Evolutionary conservation across 768 basidiomycete species (phyloP).

Genomic region (Leccinum pellstonianum): DNA sequence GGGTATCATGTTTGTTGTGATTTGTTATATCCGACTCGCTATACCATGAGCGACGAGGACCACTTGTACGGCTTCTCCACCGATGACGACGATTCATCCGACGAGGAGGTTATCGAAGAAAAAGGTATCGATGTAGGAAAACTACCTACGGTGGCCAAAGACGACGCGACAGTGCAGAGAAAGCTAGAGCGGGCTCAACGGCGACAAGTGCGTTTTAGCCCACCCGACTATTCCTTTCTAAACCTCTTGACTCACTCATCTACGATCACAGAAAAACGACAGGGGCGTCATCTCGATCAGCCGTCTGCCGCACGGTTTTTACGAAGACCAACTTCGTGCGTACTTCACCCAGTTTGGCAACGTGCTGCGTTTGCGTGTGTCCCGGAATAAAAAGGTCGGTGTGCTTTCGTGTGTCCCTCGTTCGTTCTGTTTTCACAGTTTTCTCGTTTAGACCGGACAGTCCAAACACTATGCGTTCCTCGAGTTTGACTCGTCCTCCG

Average conservation of each 20-base stretch:
- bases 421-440: neutral
- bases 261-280: conserved; percentile 47
- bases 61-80: conserved; percentile 73
- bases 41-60: conserved; percentile 36
- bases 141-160: conserved; percentile 85
- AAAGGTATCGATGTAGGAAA: conserved; percentile 66
- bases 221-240: neutral
- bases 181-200: conserved; percentile 59
- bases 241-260: neutral
- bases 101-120: conserved; percentile 64
- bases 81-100: conserved; percentile 74
- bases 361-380: conserved; percentile 83
- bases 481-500: conserved; percentile 86
- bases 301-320: conserved; percentile 95
- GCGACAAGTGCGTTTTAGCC: conserved; percentile 54
- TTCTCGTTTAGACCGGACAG: conserved; percentile 67
- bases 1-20: conserved; percentile 32
- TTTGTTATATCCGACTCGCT: conserved; percentile 13
- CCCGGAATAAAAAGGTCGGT: conserved; percentile 86
- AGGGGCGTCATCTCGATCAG: conserved; percentile 87
- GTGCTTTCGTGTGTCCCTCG: neutral
- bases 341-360: conserved; percentile 96
- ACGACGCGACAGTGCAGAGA: conserved; percentile 74
- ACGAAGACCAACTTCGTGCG: conserved; percentile 87
- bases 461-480: conserved; percentile 98